Evolutionary conservation across 2,329 filamentous ascomycete genomes (phyloP).

Genomic region (Phaeosphaeriaceae sp.): DNA sequence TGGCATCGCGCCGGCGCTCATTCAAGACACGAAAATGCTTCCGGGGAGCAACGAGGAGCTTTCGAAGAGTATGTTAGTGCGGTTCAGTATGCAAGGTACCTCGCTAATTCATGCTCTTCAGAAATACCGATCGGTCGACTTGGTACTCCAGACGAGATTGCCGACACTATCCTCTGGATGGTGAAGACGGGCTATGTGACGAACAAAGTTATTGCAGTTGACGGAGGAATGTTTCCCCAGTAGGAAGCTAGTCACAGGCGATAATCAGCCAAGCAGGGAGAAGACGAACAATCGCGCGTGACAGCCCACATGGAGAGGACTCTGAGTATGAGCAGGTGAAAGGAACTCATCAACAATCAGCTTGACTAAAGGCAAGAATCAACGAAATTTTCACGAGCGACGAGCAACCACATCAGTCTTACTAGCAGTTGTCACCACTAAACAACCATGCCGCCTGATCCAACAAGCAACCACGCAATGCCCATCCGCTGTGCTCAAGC

Average conservation of each 20-base stretch:
- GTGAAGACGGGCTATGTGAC: constrained; percentile 56
- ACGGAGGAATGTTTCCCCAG: constrained; percentile 33
- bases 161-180: constrained; percentile 57
- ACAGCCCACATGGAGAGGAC: no score
- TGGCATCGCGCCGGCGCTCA: constrained; percentile 57
- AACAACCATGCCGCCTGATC: not conserved
- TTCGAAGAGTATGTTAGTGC: constrained; percentile 32
- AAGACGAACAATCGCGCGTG: not conserved
- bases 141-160: constrained; percentile 55
- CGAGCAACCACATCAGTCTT: not conserved
- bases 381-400: not conserved
- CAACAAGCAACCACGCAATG: not conserved
- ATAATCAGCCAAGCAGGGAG: no score
- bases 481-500: not conserved
- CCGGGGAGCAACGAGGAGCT: constrained; percentile 45
- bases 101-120: constrained; percentile 9
- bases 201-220: constrained; percentile 48
- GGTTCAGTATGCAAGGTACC: not conserved
- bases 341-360: no score
- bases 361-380: not conserved
- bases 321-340: no score
- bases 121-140: constrained; percentile 55
- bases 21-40: constrained; percentile 56
- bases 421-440: not conserved
- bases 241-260: constrained; percentile 5